Conservation (phyloP, 495 filamentous ascomycete genomes). For the Penicillium flavigenum region DNA sequence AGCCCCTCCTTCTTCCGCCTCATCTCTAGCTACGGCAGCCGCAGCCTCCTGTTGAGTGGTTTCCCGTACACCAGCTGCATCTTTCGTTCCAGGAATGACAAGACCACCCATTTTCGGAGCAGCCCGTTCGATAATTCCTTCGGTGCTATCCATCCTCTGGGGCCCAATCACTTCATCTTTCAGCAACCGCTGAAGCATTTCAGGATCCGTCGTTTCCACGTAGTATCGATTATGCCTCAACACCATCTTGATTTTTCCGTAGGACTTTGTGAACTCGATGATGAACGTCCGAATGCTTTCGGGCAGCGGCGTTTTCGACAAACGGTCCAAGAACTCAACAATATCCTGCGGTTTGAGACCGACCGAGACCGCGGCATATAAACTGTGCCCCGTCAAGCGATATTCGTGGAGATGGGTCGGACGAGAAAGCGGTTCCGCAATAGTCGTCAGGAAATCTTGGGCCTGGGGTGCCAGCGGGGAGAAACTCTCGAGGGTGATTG, state of each 20-base stretch:
- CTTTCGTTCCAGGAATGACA: conserved; percentile 92
- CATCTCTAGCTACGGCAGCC: conserved; percentile 28
- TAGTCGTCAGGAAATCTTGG: conserved; percentile 91
- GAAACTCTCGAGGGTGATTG: conserved; percentile 95
- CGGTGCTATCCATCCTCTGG: conserved; percentile 60
- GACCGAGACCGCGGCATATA: conserved; percentile 93
- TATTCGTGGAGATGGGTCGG: conserved; percentile 92
- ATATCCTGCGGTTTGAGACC: conserved; percentile 87
- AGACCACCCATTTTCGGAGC: conserved; percentile 87
- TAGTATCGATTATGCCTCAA: conserved; percentile 92
- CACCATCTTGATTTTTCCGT: conserved; percentile 94
- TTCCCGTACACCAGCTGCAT: conserved; percentile 82
- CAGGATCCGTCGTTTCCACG: conserved; percentile 84
- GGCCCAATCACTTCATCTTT: conserved; percentile 68
- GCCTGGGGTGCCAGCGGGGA: conserved; percentile 79
- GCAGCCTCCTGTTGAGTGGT: conserved; percentile 44
- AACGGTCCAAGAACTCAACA: conserved; percentile 77
- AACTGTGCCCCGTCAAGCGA: conserved; percentile 81
- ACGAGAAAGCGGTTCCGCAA: conserved; percentile 88
- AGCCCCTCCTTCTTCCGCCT: conserved; percentile 48
- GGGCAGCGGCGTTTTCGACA: conserved; percentile 84
- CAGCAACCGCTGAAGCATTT: conserved; percentile 79
- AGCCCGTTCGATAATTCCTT: conserved; percentile 71
- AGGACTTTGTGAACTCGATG: conserved; percentile 77
- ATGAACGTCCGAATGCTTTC: conserved; percentile 78